Percentiles rank a stretch among this genome's conserved stretches.
These are phyloP conservation scores for Cordyceps tenuipes DNA, from an alignment of 2,329 filamentous ascomycete genomes.

Conservation along the genomic window DNA sequence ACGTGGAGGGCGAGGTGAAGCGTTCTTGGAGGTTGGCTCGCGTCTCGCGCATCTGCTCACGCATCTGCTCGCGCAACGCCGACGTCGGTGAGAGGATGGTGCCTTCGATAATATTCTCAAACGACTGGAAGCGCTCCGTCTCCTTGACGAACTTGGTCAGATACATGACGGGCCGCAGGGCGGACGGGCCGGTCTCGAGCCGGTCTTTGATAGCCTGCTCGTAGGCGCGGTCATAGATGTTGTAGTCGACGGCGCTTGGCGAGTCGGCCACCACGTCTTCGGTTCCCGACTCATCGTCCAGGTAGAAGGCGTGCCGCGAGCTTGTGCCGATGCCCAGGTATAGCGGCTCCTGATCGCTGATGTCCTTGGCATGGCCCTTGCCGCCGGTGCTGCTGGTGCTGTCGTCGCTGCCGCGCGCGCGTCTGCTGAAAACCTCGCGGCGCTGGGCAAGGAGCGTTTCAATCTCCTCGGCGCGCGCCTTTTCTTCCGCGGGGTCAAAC, in stretches of 20 bases:
- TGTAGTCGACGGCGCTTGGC: constrained; percentile 72
- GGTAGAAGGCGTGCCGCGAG: constrained; percentile 37
- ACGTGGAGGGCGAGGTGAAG: constrained; percentile 13
- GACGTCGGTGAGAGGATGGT: constrained; percentile 14
- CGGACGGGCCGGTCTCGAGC: constrained; percentile 44
- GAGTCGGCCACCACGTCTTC: constrained; percentile 66
- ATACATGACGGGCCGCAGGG: constrained; percentile 37
- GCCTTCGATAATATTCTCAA: constrained; percentile 30
- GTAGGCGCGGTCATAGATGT: constrained; percentile 85
- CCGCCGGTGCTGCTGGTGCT: not conserved
- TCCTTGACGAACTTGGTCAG: constrained; percentile 41
- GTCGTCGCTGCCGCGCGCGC: constrained; percentile 19
- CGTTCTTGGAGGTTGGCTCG: constrained; percentile 1
- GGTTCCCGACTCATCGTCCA: constrained; percentile 24
- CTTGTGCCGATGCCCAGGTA: constrained; percentile 73
- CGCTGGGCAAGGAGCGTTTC: constrained; percentile 40
- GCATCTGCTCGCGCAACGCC: not conserved
- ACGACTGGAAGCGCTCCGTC: constrained; percentile 30
- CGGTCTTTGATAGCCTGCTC: constrained; percentile 65
- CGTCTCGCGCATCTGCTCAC: constrained; percentile 3
- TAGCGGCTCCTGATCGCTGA: constrained; percentile 51
- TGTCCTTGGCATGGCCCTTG: constrained; percentile 45
- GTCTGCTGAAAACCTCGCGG: constrained; percentile 29
- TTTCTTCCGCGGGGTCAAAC: constrained; percentile 22
- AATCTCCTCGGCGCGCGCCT: constrained; percentile 39